phyloP scores from a whole-genome alignment of 176 grass and related monocot species.

The Avena insularis region DNA sequence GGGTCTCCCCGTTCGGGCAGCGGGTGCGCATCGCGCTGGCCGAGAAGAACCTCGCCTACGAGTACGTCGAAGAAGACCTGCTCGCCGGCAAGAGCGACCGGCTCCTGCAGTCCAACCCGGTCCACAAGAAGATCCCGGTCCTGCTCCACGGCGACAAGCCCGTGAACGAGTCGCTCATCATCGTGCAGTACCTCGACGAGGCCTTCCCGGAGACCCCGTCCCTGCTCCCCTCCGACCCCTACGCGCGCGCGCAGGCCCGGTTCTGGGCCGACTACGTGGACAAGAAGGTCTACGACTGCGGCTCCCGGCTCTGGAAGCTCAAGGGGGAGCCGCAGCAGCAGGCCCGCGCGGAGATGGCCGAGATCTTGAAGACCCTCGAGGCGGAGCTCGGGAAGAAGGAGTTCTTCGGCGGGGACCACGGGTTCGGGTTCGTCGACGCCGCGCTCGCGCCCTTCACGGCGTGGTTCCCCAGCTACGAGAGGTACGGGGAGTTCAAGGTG shows the following conservation, averaged over 20 bases:
- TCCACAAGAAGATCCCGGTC: slow-evolving; percentile 82
- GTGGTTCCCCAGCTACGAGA: slow-evolving; percentile 47
- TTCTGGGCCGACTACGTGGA: slow-evolving; percentile 71
- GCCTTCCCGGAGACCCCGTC: neutral
- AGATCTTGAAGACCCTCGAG: slow-evolving; percentile 37
- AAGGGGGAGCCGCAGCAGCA: slow-evolving; percentile 40
- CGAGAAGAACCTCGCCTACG: slow-evolving; percentile 55
- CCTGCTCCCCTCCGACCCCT: slow-evolving; percentile 34
- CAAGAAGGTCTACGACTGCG: slow-evolving; percentile 58
- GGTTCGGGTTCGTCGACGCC: slow-evolving; percentile 50
- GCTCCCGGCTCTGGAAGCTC: slow-evolving; percentile 38
- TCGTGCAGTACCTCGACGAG: slow-evolving; percentile 72
- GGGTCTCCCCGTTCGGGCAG: slow-evolving; percentile 73
- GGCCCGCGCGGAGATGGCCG: slow-evolving; percentile 40
- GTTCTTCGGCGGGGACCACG: slow-evolving; percentile 46
- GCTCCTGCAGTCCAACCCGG: slow-evolving; percentile 62
- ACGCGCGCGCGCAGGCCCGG: slow-evolving; percentile 41
- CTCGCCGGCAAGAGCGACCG: slow-evolving; percentile 64
- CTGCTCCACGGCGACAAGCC: slow-evolving; percentile 61
- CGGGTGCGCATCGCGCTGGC: slow-evolving; percentile 53
- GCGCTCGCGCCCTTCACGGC: slow-evolving; percentile 42
- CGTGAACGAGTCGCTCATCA: slow-evolving; percentile 67
- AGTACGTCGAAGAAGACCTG: slow-evolving; percentile 55
- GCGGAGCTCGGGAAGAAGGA: slow-evolving; percentile 45
- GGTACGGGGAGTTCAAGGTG: slow-evolving; percentile 36